Evolutionary conservation across 1,284 basidiomycete species (phyloP).

Genomic region (Ustilago tritici): DNA sequence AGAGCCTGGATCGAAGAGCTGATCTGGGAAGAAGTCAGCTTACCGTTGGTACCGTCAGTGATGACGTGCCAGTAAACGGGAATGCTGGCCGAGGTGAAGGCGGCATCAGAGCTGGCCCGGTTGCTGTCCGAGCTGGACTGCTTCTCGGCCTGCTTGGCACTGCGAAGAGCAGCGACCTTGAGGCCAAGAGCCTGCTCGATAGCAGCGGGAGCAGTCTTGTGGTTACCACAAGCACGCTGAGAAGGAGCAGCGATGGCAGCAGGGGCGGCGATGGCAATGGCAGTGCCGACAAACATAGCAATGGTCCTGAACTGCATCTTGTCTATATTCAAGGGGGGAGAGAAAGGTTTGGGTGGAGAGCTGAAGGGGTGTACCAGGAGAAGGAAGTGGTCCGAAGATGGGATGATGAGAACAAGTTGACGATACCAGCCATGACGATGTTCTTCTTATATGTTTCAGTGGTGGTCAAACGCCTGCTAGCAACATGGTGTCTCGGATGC

Average conservation of each 20-base stretch:
- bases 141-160: background rate
- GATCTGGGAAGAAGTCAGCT: conserved; percentile 34
- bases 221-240: conserved; percentile 22
- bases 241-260: conserved; percentile 23
- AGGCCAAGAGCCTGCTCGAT: conserved; percentile 26
- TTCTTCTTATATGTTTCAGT: background rate
- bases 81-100: conserved; percentile 30
- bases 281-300: conserved; percentile 22
- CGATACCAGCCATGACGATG: background rate
- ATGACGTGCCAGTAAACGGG: conserved; percentile 55
- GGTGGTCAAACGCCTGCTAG: background rate
- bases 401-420: background rate
- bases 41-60: conserved; percentile 47
- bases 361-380: background rate
- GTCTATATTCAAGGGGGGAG: conserved; percentile 2
- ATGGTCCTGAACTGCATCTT: conserved; percentile 42
- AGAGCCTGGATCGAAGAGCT: conserved; percentile 73
- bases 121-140: background rate
- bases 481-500: background rate
- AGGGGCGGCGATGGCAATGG: conserved; percentile 22
- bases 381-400: background rate
- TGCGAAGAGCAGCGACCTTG: conserved; percentile 15
- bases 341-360: background rate
- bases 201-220: conserved; percentile 16
- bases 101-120: conserved; percentile 5